Evolutionary conservation across 768 basidiomycete genomes (phyloP).

Genomic region (Aureoboletus auriporus): DNA sequence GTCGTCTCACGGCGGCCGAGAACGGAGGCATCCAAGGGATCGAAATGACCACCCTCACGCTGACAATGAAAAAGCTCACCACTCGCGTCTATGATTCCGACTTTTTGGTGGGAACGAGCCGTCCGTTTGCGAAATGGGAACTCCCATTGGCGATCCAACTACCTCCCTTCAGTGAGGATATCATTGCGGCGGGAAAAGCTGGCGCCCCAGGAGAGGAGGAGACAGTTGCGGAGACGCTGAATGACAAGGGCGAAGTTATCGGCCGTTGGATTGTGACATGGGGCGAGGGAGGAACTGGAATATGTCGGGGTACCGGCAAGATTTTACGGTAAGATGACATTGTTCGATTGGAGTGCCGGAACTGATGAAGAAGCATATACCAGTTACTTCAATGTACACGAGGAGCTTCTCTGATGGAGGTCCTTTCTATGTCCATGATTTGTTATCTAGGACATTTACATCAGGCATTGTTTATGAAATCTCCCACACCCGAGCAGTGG

Average conservation of each 20-base stretch:
- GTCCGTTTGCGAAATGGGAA: constrained; percentile 81
- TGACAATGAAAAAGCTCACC: constrained; percentile 53
- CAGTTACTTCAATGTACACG: constrained; percentile 52
- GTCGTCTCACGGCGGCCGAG: constrained; percentile 43
- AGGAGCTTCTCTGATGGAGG: constrained; percentile 36
- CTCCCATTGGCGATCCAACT: constrained; percentile 54
- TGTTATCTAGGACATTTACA: neutral
- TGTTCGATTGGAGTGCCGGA: neutral
- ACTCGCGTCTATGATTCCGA: constrained; percentile 74
- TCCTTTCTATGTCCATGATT: neutral
- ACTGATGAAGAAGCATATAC: neutral
- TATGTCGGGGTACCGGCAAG: constrained; percentile 58
- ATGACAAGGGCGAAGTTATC: constrained; percentile 52
- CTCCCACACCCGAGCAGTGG: neutral
- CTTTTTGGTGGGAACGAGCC: constrained; percentile 61
- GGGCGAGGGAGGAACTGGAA: constrained; percentile 61
- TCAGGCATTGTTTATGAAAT: neutral
- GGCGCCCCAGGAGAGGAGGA: constrained; percentile 54
- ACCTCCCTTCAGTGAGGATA: constrained; percentile 33
- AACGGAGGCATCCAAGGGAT: constrained; percentile 48
- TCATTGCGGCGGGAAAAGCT: constrained; percentile 26
- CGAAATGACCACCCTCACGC: constrained; percentile 66
- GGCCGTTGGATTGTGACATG: constrained; percentile 81
- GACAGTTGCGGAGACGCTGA: constrained; percentile 74
- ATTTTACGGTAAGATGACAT: constrained; percentile 56